phyloP scores from a whole-genome alignment of 805 yeast species.

The Wickerhamiella musiphila region DNA sequence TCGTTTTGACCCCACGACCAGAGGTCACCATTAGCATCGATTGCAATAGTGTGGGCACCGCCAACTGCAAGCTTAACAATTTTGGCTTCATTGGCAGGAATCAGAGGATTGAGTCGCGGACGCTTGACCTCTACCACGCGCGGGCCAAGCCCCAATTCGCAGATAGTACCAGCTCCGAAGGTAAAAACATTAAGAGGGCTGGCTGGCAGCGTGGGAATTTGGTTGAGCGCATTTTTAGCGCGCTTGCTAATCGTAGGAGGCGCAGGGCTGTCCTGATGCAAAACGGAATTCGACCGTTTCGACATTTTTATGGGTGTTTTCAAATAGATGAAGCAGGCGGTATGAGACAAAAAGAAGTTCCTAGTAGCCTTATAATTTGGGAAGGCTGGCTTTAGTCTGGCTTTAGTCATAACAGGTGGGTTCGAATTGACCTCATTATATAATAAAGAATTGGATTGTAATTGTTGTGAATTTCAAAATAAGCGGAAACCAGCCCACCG shows the following conservation, averaged over 20 bases:
- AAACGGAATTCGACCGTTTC: too few relatives aligned
- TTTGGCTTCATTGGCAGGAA: constrained; percentile 43
- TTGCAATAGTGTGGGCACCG: constrained; percentile 83
- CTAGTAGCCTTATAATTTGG: too few relatives aligned
- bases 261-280: too few relatives aligned
- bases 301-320: too few relatives aligned
- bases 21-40: constrained; percentile 57
- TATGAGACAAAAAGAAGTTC: too few relatives aligned
- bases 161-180: constrained; percentile 96
- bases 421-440: too few relatives aligned
- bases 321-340: too few relatives aligned
- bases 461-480: too few relatives aligned
- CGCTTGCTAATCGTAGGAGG: constrained; percentile 5
- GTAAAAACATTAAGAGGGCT: constrained; percentile 54
- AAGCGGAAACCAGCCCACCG: too few relatives aligned
- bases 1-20: constrained; percentile 99
- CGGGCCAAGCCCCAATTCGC: constrained; percentile 96
- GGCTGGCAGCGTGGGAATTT: constrained; percentile 5
- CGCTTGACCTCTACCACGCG: constrained; percentile 86
- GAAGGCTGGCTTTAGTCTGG: too few relatives aligned
- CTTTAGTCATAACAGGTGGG: too few relatives aligned
- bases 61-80: constrained; percentile 85
- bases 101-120: constrained; percentile 75
- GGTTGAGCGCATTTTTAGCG: constrained; percentile 3
- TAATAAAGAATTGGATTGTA: too few relatives aligned